Evolutionary conservation across 208 protist species (phyloP).

Genomic region (Trypanosoma lewisi): DNA sequence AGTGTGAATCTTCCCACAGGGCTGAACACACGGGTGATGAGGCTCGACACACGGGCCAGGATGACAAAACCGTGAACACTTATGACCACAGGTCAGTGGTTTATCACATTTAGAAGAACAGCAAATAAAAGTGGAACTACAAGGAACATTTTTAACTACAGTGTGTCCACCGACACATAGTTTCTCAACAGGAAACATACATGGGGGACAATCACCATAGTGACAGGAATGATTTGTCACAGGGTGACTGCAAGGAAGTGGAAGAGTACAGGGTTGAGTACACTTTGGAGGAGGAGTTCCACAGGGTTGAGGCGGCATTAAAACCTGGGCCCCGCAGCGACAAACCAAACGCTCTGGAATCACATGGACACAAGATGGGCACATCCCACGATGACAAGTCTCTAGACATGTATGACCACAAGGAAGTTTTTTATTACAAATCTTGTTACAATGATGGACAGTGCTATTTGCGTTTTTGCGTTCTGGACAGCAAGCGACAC

Average conservation of each 20-base stretch:
- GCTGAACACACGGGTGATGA: conserved; percentile 33
- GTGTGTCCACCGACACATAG: conserved; percentile 49
- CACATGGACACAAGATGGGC: conserved; percentile 63
- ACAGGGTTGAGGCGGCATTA: conserved; percentile 72
- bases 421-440: conserved; percentile 56
- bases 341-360: conserved; percentile 52
- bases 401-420: conserved; percentile 79
- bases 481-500: conserved; percentile 47
- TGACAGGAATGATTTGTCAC: conserved; percentile 56
- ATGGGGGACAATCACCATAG: conserved; percentile 71
- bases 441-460: conserved; percentile 44
- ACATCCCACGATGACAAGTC: conserved; percentile 57
- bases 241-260: conserved; percentile 45
- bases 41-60: conserved; percentile 46
- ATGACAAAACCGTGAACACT: conserved; percentile 60
- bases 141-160: conserved; percentile 28
- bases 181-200: conserved; percentile 37
- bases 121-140: conserved; percentile 29
- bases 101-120: conserved; percentile 50
- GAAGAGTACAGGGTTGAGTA: conserved; percentile 37
- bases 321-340: conserved; percentile 44
- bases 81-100: conserved; percentile 56
- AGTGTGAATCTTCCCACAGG: conserved; percentile 34
- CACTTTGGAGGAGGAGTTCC: conserved; percentile 60
- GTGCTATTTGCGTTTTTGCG: conserved; percentile 40